Evolutionary conservation across 495 filamentous ascomycete species (phyloP), one percentile per base, ranked within the genome.

Genomic region (Astrothelium macrocarpum): DNA sequence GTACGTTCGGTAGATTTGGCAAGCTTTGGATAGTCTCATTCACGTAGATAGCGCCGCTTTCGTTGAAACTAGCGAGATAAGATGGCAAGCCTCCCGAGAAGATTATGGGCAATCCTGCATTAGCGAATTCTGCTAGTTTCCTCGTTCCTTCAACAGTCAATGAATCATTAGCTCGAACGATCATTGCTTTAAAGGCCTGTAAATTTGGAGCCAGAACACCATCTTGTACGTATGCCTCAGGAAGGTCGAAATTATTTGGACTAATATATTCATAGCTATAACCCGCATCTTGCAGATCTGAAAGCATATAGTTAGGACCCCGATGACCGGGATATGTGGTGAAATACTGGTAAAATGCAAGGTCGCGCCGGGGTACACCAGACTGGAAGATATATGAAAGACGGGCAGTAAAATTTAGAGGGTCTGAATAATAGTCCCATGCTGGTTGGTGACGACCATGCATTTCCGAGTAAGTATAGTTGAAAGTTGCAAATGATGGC

Each of bases 241-340:
- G 65, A 2, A 78, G 70, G 12, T 69, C 69, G 42, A 81, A 73
- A 65, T 83, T 82, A 36, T 78, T 77, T 0, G 79, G 75, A 1
- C 75, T 75, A 0, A 82, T 71, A 65, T 83, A 82, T n/a, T 78
- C 74, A 63, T 80, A 78, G 0, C 78, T 76, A 64, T 73, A 82
- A 1, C 79, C 80, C 0, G 42, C 56, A 26, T 66, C 62, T 12
- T 36, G 11, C 11, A 66, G 28, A 59, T 66, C 64, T 1, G 29
- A 59, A 49, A 58, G 67, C 28, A 70, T 65, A 23, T 65, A 26
- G 29, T 61, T 53, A 23, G 60, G 31, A 39, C 64, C 59, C 59
- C 62, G 62, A 29, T 56, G 49, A 11, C 49, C 49, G 16, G 49
- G 49, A 29, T 56, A 56, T 29, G 49, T 56, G 9, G 49, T 28